Conservation (phyloP, 1,284 basidiomycete species). For the Abortiporus biennis region DNA sequence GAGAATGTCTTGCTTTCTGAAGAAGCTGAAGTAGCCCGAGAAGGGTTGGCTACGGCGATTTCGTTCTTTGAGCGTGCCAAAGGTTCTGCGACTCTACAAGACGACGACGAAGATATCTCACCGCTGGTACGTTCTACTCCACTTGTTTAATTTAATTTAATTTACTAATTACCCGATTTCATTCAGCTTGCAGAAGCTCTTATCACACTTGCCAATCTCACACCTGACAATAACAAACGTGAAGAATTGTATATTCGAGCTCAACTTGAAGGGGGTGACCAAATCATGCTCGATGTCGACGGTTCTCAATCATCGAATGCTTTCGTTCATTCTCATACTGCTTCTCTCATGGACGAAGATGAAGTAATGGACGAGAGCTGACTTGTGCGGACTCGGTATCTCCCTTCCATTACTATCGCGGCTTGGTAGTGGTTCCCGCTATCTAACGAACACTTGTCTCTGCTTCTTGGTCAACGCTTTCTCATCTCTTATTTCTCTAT, state of each 20-base stretch:
- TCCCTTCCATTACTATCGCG: too few relatives aligned
- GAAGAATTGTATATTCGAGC: conserved; percentile 46
- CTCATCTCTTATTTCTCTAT: too few relatives aligned
- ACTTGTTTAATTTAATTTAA: neutral
- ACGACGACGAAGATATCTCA: conserved; percentile 30
- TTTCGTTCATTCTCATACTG: conserved; percentile 6
- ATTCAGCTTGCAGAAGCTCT: conserved; percentile 44
- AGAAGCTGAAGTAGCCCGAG: conserved; percentile 47
- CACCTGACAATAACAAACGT: conserved; percentile 36
- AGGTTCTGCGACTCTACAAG: conserved; percentile 22
- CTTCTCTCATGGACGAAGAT: neutral
- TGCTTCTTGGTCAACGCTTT: too few relatives aligned
- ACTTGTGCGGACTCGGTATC: too few relatives aligned
- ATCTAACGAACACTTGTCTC: too few relatives aligned
- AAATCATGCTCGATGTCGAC: conserved; percentile 21
- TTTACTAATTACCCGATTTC: neutral
- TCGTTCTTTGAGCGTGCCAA: conserved; percentile 48
- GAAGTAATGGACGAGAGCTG: neutral
- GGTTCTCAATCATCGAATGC: too few relatives aligned
- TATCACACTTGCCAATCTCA: conserved; percentile 51
- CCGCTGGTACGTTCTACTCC: conserved; percentile 20
- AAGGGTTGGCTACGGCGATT: conserved; percentile 39
- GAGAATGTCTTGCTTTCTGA: conserved; percentile 29
- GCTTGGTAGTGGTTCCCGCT: too few relatives aligned
- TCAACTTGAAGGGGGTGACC: conserved; percentile 38